Percentiles rank a stretch among this genome's conserved stretches.
These are phyloP conservation scores for Cryphonectria carpinicola DNA, from an alignment of 2,329 filamentous ascomycete genomes.

Conservation along the genomic window DNA sequence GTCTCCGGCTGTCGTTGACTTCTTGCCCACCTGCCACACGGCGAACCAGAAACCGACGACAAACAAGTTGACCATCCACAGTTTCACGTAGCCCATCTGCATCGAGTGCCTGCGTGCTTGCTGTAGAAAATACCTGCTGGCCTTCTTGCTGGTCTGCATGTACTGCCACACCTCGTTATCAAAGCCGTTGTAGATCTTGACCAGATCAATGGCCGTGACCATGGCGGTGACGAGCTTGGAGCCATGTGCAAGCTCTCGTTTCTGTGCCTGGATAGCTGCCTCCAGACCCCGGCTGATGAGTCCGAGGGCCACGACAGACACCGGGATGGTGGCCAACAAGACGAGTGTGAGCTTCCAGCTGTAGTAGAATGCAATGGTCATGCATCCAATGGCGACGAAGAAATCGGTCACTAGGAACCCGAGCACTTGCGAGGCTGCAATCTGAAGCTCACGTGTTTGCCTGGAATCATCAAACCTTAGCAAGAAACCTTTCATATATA, in stretches of 20 bases:
- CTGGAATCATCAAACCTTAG: slow-evolving; percentile 48
- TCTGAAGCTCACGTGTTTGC: slow-evolving; percentile 80
- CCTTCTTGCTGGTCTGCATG: slow-evolving; percentile 55
- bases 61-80: slow-evolving; percentile 79
- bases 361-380: slow-evolving; percentile 74
- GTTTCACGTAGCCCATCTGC: slow-evolving; percentile 74
- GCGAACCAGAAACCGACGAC: slow-evolving; percentile 92
- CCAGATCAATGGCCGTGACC: slow-evolving; percentile 75
- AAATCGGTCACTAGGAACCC: slow-evolving; percentile 69
- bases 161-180: slow-evolving; percentile 72
- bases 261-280: slow-evolving; percentile 70
- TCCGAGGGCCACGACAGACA: slow-evolving; percentile 64
- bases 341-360: slow-evolving; percentile 87
- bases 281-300: slow-evolving; percentile 65
- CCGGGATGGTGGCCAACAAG: slow-evolving; percentile 72
- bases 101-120: slow-evolving; percentile 71
- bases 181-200: slow-evolving; percentile 84
- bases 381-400: slow-evolving; percentile 66
- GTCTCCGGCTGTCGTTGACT: slow-evolving; percentile 62
- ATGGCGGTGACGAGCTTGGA: slow-evolving; percentile 74
- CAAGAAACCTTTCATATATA: no score
- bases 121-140: slow-evolving; percentile 65
- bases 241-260: slow-evolving; percentile 67
- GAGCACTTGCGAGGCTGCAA: slow-evolving; percentile 78
- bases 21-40: slow-evolving; percentile 66